A percentile compares a stretch with the other conserved stretches of the same genome.
Conservation (phyloP, 352 stramenopile species). For the Globisporangium perplexum region DNA sequence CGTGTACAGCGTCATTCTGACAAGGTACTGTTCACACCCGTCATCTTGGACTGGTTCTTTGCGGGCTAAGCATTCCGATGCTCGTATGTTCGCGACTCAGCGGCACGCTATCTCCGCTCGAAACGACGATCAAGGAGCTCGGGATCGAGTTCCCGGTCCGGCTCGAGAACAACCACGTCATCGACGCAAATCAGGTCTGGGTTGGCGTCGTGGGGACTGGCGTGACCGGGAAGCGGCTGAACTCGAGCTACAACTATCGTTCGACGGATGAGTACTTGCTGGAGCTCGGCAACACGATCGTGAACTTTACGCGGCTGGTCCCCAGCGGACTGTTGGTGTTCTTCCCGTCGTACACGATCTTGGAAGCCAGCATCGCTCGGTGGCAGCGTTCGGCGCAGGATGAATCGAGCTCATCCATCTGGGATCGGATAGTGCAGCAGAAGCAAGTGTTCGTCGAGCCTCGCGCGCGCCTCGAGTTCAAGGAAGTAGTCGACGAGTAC, state of each 20-base stretch:
- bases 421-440: conserved; percentile 67
- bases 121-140: conserved; percentile 95
- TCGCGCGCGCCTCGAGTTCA: conserved; percentile 67
- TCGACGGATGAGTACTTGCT: conserved; percentile 92
- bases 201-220: conserved; percentile 90
- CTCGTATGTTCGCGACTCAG: conserved; percentile 27
- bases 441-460: conserved; percentile 82
- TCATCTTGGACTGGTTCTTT: not conserved
- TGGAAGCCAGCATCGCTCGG: conserved; percentile 81
- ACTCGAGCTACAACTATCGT: conserved; percentile 93
- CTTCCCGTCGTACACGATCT: conserved; percentile 98
- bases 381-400: conserved; percentile 54
- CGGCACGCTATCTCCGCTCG: conserved; percentile 96
- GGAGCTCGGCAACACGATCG: conserved; percentile 96
- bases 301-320: conserved; percentile 92
- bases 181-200: conserved; percentile 86
- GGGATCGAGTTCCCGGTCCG: conserved; percentile 94
- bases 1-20: conserved; percentile 85
- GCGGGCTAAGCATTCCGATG: not conserved
- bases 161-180: conserved; percentile 98
- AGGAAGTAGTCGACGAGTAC: conserved; percentile 74
- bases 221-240: conserved; percentile 91
- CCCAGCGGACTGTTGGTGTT: conserved; percentile 98
- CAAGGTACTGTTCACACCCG: conserved; percentile 32
- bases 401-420: conserved; percentile 58